Base-by-base conservation (phyloP, 73 alveolate genomes). In the Paramecium bursaria region DNA sequence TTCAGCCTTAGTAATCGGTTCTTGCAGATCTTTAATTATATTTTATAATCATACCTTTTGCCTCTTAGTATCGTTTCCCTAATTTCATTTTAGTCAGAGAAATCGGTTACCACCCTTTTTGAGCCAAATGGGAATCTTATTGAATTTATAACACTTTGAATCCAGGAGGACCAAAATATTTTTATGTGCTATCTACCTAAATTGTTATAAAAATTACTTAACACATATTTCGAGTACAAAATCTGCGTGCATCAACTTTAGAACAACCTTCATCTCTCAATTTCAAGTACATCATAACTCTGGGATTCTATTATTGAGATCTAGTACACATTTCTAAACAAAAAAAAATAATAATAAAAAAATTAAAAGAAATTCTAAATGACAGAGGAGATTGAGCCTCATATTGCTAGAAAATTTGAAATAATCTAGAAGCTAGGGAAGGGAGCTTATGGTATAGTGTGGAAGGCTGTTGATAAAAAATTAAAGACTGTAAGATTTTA, bases 361-460 rank as follows among this genome's bases (percentile, higher is more conserved):
- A n/a, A 25, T n/a, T 25, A 25, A 26, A 53, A 22, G 14, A 57
- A 57, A 9, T 67, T 67, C 9, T 67, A 39, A 57, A 91, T 91
- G 97, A 86, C 91, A 27, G 98, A 93, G 53, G 98, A 93, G 48
- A 92, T 93, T 29, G 95, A 92, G 49, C 91, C 94, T 21, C 93
- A 92, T 47, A 91, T 92, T 46, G 86, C 91, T 47, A 93, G 92
- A 57, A 93, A 93, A 50, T 92, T 88, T 79, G 97, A 92, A 52
- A 91, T 92, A 35, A 88, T 92, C 19, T 75, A 92, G 33, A 92
- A 93, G 86, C 74, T 94, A 50, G 98, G 99, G 3, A 88, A 91
- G 73, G 98, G 98, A 3, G 98, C 98, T 1, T 94, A 94, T 74
- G 98, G 99, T n/a, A 87, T 95, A 17, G 99, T 95, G 14, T 95